A percentile compares a stretch with the other conserved stretches of the same genome.
Conservation (phyloP, 1,284 basidiomycete genomes). For the Puccinia novopanici region DNA sequence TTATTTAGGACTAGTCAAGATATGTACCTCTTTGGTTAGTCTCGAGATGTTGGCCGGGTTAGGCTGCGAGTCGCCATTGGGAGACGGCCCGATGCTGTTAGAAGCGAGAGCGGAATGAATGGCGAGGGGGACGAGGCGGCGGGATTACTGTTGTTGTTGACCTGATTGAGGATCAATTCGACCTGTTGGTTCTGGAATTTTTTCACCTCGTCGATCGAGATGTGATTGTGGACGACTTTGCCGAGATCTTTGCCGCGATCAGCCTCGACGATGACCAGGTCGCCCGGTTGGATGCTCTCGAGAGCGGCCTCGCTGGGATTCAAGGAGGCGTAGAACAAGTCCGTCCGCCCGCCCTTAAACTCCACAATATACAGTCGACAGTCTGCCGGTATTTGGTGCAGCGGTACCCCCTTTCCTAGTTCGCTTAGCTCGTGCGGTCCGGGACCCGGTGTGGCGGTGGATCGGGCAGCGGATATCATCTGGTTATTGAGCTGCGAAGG, state of each 20-base stretch:
- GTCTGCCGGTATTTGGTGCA: slow-evolving; percentile 72
- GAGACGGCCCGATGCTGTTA: neutral
- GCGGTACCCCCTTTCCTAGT: slow-evolving; percentile 84
- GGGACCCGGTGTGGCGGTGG: slow-evolving; percentile 47
- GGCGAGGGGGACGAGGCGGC: too few species aligned
- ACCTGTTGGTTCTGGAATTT: slow-evolving; percentile 77
- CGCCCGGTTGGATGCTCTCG: slow-evolving; percentile 67
- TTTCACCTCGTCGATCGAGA: slow-evolving; percentile 87
- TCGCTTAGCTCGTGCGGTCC: slow-evolving; percentile 61
- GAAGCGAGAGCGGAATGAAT: slow-evolving; percentile 9
- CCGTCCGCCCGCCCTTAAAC: slow-evolving; percentile 94
- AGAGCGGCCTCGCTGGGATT: slow-evolving; percentile 62
- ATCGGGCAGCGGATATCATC: slow-evolving; percentile 10
- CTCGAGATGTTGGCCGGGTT: slow-evolving; percentile 4
- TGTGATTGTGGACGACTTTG: slow-evolving; percentile 74
- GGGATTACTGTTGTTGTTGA: neutral
- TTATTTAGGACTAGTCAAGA: neutral
- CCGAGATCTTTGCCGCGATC: slow-evolving; percentile 92
- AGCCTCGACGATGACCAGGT: slow-evolving; percentile 93
- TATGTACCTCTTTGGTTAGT: slow-evolving; percentile 38
- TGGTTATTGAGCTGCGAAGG: slow-evolving; percentile 53
- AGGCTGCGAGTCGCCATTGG: neutral
- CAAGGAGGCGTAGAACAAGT: slow-evolving; percentile 84
- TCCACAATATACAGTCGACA: slow-evolving; percentile 94
- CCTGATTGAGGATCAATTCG: slow-evolving; percentile 52